Evolutionary conservation across 2,329 filamentous ascomycete genomes (phyloP), one percentile per base, ranked within the genome.

Genomic region (Calonectria montana): DNA sequence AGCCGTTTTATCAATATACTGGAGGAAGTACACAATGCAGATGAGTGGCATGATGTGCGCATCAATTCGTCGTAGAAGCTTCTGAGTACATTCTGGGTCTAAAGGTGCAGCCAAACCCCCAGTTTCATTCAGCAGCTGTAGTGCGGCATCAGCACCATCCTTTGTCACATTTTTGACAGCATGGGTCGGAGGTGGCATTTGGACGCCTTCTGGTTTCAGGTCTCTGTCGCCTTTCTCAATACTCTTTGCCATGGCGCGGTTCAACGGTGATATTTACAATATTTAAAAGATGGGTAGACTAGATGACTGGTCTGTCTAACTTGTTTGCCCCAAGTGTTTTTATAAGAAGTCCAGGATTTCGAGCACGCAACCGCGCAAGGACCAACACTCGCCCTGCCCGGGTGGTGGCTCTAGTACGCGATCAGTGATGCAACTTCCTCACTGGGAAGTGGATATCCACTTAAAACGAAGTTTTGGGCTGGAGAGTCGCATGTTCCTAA

Each of bases 1-100:
- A 12, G 77, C 73, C 1, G 76, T 79, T 57, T 79, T 79, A 73
- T 79, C 77, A 16, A 79, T 78, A 35, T 78, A 79, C 43, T 79
- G 77, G 0, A 78, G 67, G 63, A 76, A 76, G 27, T 79, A 76
- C 6, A 76, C 62, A 9, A 73, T 73, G 62, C 75, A 78, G 2
- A 79, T 76, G 0, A 79, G 57, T 1, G 77, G 77, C 75, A 79
- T 75, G 9, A 79, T 74, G 43, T 77, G 75, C 3, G 43, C 23
- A 21, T 79, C 77, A 10, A 79, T 78, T n/a, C 70, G 69, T 5
- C 75, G 70, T 21, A 75, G 29, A 10, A 79, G 76, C 13, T 59
- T 70, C 48, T 65, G 63, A 48, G 70, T 71, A 21, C 48, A 43
- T 35, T 75, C 69, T 4, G 73, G 29, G 18, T 76, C 70, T 12